Evolutionary conservation across 345 rosid genomes (phyloP).

Genomic region (Pistacia atlantica): DNA sequence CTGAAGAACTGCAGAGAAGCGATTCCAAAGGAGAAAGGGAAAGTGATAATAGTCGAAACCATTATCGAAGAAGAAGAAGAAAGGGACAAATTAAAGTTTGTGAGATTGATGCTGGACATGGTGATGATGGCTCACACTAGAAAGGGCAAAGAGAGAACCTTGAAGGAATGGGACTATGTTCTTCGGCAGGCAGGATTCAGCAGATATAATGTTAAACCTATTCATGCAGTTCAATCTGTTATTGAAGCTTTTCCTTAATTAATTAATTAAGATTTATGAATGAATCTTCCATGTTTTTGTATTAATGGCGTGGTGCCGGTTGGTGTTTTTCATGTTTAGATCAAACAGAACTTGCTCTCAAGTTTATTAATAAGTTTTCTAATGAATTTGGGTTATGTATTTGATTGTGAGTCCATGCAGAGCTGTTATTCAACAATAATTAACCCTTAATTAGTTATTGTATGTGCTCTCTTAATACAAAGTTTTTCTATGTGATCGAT

Average conservation of each 20-base stretch:
- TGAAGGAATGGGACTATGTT: conserved; percentile 63
- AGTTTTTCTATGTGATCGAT: no score
- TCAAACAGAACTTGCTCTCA: no score
- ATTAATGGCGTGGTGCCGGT: no score
- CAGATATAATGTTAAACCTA: conserved; percentile 37
- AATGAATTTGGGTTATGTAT: no score
- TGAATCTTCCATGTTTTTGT: no score
- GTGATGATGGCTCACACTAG: conserved; percentile 71
- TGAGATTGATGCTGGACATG: conserved; percentile 67
- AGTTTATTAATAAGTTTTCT: no score
- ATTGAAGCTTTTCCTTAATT: conserved; percentile 53
- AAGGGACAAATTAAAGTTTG: conserved; percentile 37
- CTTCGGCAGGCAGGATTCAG: conserved; percentile 60
- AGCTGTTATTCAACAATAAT: no score
- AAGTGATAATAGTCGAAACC: conserved; percentile 61
- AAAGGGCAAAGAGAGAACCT: conserved; percentile 66
- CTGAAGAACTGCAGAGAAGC: conserved; percentile 71
- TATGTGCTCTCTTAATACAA: no score
- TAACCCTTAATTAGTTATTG: no score
- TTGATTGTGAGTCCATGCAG: no score
- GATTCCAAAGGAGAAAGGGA: conserved; percentile 45
- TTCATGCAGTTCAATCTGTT: conserved; percentile 42
- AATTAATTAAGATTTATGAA: neutral
- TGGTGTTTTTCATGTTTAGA: no score
- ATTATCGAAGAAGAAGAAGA: conserved; percentile 45